Percentiles rank a stretch among this genome's conserved stretches.
phyloP scores from a whole-genome alignment of 192 early-diverging fungal genomes.

The Coemansia sp. region DNA sequence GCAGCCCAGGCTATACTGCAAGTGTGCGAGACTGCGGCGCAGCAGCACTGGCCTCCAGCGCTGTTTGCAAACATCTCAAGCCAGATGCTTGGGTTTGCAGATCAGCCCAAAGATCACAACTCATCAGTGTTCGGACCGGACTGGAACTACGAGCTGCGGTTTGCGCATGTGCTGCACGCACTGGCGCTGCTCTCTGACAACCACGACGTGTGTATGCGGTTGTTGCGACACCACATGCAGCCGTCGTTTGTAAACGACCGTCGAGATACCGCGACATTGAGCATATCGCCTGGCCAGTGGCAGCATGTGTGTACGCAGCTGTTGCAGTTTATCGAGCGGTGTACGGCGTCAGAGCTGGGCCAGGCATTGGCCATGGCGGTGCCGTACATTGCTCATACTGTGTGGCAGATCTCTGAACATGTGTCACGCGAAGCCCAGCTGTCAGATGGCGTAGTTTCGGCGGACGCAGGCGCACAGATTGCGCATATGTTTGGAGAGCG shows the following conservation, averaged over 20 bases:
- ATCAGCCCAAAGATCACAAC: neutral
- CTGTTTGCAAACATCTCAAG: conserved; percentile 14
- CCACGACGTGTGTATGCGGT: neutral
- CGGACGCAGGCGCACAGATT: conserved; percentile 1
- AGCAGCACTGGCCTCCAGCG: conserved; percentile 19
- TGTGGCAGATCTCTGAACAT: conserved; percentile 9
- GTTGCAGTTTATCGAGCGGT: conserved; percentile 19
- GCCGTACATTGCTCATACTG: conserved; percentile 31
- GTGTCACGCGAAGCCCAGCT: neutral
- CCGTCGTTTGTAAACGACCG: neutral
- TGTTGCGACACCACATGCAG: conserved; percentile 10
- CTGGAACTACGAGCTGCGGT: conserved; percentile 35
- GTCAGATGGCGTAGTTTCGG: neutral
- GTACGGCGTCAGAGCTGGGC: conserved; percentile 15
- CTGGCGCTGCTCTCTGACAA: conserved; percentile 21
- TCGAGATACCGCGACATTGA: neutral
- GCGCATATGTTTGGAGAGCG: conserved; percentile 23
- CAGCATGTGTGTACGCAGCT: conserved; percentile 12
- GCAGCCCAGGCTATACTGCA: conserved; percentile 11
- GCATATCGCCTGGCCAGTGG: conserved; percentile 35
- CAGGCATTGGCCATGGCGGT: conserved; percentile 7
- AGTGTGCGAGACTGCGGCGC: conserved; percentile 28
- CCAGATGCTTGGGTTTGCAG: conserved; percentile 6
- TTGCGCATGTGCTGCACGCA: conserved; percentile 20
- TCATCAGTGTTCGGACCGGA: conserved; percentile 9